Conservation (phyloP, 73 alveolate species). For the Paramecium tetraurelia region DNA sequence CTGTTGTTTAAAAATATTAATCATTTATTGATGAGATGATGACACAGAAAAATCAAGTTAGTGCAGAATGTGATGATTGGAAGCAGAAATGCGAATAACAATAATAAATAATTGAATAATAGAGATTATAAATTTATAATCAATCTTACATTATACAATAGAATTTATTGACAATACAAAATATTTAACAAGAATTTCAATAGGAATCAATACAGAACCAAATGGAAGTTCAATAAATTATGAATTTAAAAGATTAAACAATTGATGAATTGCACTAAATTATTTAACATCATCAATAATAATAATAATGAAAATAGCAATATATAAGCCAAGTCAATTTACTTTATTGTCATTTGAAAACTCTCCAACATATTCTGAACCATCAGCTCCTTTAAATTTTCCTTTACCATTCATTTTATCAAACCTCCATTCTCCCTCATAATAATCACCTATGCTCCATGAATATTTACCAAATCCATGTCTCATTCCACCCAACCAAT, state of each 20-base stretch:
- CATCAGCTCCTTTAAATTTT: conserved; percentile 65
- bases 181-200: neutral
- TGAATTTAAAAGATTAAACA: neutral
- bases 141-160: neutral
- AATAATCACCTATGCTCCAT: conserved; percentile 63
- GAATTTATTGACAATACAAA: neutral
- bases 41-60: neutral
- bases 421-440: conserved; percentile 78
- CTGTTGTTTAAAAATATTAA: neutral
- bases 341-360: conserved; percentile 38
- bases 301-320: neutral
- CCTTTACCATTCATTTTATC: conserved; percentile 76
- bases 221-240: neutral
- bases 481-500: conserved; percentile 68
- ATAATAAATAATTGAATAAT: neutral
- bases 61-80: neutral
- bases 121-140: neutral
- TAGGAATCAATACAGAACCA: neutral
- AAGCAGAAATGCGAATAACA: neutral
- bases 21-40: neutral
- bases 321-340: neutral
- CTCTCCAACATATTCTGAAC: conserved; percentile 64
- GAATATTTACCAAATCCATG: conserved; percentile 73
- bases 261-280: neutral
- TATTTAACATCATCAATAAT: neutral